A percentile compares a stretch with the other conserved stretches of the same genome.
Conservation (phyloP, 441 rosid species). For the Erodium texanum region DNA sequence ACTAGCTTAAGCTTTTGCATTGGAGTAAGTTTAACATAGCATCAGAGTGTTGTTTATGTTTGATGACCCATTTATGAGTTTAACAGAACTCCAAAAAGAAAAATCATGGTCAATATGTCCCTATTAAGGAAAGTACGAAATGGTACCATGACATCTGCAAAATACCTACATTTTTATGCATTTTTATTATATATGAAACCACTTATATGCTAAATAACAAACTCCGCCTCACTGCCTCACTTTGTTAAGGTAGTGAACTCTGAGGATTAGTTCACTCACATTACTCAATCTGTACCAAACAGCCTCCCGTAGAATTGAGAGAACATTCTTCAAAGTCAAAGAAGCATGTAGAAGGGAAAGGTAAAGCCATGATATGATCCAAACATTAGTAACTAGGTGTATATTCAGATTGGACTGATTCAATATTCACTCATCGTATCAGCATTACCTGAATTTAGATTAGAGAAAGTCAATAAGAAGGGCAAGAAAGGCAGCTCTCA, state of each 20-base stretch:
- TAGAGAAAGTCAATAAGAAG: conserved; percentile 4
- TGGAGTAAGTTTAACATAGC: no score
- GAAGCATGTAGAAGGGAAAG: conserved; percentile 7
- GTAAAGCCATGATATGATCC: conserved; percentile 14
- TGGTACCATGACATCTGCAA: no score
- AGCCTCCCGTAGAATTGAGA: neutral
- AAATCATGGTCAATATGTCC: no score
- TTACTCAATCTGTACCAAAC: neutral
- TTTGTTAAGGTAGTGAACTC: neutral
- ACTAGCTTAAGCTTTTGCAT: no score
- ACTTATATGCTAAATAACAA: neutral
- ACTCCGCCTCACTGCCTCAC: neutral
- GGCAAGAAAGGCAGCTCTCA: neutral
- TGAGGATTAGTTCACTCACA: neutral
- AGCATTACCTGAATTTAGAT: conserved; percentile 17
- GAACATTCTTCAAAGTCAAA: conserved; percentile 17
- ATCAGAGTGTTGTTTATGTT: no score
- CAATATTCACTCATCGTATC: neutral
- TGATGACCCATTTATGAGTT: no score
- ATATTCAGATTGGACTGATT: neutral
- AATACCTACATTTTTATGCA: no score
- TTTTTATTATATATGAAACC: no score
- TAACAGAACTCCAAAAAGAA: no score
- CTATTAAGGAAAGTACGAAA: no score
- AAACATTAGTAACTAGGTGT: conserved; percentile 5